Percentiles rank a stretch among this genome's conserved stretches.
phyloP scores from a whole-genome alignment of 352 stramenopile species.

The Lagenidium giganteum region DNA sequence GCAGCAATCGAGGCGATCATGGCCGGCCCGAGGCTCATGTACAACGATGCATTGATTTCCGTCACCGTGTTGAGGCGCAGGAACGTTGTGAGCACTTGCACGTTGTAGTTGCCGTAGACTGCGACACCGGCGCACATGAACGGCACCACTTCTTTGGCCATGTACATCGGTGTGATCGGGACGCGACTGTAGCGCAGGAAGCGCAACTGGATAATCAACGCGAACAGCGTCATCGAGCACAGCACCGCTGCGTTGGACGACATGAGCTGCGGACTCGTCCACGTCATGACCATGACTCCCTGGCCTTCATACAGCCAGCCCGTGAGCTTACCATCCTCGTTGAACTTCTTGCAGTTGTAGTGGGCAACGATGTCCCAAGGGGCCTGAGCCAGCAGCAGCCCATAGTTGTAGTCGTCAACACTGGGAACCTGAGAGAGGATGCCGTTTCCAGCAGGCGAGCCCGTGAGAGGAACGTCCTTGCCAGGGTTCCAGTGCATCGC shows the following conservation, averaged over 20 bases:
- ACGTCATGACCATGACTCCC: constrained; percentile 16
- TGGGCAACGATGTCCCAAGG: no score
- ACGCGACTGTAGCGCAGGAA: constrained; percentile 14
- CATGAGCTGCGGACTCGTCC: constrained; percentile 13
- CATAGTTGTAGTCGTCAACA: no score
- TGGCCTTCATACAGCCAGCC: no score
- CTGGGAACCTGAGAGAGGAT: no score
- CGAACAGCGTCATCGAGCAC: constrained; percentile 11
- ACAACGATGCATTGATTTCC: constrained; percentile 7
- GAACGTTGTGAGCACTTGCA: constrained; percentile 21
- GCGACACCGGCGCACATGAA: constrained; percentile 6
- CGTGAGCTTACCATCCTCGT: no score
- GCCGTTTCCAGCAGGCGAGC: no score
- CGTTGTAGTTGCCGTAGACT: constrained; percentile 15
- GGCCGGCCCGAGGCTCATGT: constrained; percentile 7
- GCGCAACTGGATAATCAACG: constrained; percentile 10
- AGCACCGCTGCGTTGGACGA: constrained; percentile 20
- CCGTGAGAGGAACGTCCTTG: no score
- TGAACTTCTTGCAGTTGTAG: no score
- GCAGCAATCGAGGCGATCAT: constrained; percentile 14
- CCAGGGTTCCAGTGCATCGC: no score
- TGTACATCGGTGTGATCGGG: constrained; percentile 14
- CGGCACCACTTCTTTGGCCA: constrained; percentile 14
- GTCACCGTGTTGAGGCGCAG: constrained; percentile 12
- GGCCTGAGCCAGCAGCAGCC: no score